Conservation (phyloP, 2,329 filamentous ascomycete species). For the Colletotrichum navitas region DNA sequence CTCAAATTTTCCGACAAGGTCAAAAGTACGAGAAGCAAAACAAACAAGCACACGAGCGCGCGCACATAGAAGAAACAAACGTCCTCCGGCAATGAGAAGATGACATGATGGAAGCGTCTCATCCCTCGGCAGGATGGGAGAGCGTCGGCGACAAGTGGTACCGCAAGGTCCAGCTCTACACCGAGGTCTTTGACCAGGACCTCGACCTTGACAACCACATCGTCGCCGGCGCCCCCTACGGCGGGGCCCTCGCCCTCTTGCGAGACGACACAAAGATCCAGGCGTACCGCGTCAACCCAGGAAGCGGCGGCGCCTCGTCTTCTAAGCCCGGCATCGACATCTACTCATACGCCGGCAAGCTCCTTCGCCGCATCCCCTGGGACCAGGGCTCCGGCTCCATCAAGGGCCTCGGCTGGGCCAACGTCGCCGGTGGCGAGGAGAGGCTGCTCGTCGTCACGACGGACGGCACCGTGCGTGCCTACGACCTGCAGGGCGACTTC, state of each 20-base stretch:
- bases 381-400: constrained; percentile 85
- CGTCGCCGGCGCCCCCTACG: constrained; percentile 91
- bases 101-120: constrained; percentile 66
- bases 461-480: constrained; percentile 92
- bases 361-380: constrained; percentile 89
- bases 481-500: constrained; percentile 94
- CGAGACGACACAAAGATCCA: constrained; percentile 89
- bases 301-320: constrained; percentile 55
- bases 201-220: constrained; percentile 96
- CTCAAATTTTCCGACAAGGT: neutral
- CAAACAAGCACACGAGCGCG: neutral
- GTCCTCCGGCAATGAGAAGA: constrained; percentile 46
- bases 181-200: constrained; percentile 91
- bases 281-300: constrained; percentile 77
- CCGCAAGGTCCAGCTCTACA: constrained; percentile 93
- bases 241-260: constrained; percentile 88
- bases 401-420: constrained; percentile 93
- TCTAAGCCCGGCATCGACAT: constrained; percentile 88
- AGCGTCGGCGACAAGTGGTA: constrained; percentile 94
- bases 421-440: constrained; percentile 73
- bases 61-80: neutral
- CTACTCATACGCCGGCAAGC: constrained; percentile 92
- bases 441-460: constrained; percentile 88
- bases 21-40: neutral
- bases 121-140: constrained; percentile 92